Percentiles rank a stretch among this genome's conserved stretches.
These are phyloP conservation scores for Hirsutella thompsonii DNA, from an alignment of 2,329 filamentous ascomycete species.

Conservation along the genomic window DNA sequence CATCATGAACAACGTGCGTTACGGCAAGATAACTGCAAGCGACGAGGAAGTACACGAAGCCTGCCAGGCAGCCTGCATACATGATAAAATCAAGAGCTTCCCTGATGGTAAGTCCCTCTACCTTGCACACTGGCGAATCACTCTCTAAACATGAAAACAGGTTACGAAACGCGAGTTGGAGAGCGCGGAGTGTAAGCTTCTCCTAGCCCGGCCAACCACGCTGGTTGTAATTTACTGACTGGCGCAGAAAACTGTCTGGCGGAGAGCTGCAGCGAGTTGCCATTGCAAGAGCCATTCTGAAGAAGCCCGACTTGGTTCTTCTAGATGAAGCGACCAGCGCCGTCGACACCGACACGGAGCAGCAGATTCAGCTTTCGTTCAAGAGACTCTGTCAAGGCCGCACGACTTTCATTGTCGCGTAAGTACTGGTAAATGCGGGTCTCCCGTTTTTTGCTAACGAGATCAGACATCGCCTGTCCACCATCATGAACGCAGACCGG, in stretches of 20 bases:
- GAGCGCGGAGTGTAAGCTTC: slow-evolving; percentile 34
- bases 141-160: slow-evolving; percentile 9
- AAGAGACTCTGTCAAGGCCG: slow-evolving; percentile 43
- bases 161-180: slow-evolving; percentile 36
- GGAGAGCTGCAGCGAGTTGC: slow-evolving; percentile 55
- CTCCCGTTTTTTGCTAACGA: slow-evolving; percentile 3
- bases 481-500: slow-evolving; percentile 55
- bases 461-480: slow-evolving; percentile 52
- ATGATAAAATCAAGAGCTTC: slow-evolving; percentile 43
- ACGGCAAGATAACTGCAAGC: slow-evolving; percentile 38
- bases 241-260: slow-evolving; percentile 43
- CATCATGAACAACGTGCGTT: slow-evolving; percentile 46
- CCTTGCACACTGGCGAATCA: background rate
- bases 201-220: no score
- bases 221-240: background rate
- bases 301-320: slow-evolving; percentile 61
- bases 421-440: slow-evolving; percentile 11
- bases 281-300: slow-evolving; percentile 59
- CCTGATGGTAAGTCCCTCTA: slow-evolving; percentile 26
- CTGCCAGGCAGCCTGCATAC: slow-evolving; percentile 41
- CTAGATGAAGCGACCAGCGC: slow-evolving; percentile 71
- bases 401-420: slow-evolving; percentile 56
- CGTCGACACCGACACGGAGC: slow-evolving; percentile 58
- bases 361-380: slow-evolving; percentile 52
- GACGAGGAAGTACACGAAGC: slow-evolving; percentile 43